Evolutionary conservation across 352 stramenopile genomes (phyloP), one percentile per base, ranked within the genome.

Genomic region (Thraustochytrium striatum): DNA sequence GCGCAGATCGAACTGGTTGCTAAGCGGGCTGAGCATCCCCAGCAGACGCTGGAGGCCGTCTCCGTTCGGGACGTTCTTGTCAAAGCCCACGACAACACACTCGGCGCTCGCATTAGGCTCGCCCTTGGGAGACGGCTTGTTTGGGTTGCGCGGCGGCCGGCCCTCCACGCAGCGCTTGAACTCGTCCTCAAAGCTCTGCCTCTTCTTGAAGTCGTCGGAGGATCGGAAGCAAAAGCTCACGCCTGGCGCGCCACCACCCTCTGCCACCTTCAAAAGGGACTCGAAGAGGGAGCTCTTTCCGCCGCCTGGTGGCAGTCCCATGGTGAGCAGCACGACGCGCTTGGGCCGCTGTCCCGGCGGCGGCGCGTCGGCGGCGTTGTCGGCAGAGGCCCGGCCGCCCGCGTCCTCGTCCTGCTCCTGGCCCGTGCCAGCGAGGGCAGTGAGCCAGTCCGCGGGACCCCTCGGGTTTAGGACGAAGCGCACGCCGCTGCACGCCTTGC

Each of bases 261-360:
- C 11, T 13, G 57, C 16, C 30, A 7, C 68, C 13, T 68, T 0
- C n/a, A 3, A 13, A 2, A 72, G 58, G 0, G 70, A 52, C 7
- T 80, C 53, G 61, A 80, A 80, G 32, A 72, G 36, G 3, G 70
- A 69, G 36, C 70, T 80, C 57, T 80, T 80, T 9, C 70, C 70
- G 1, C 70, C 70, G 25, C 70, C 70, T 2, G 70, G 70, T 0
- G 70, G 70, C 53, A 80, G 53, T 8, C 25, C 70, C 55, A 80
- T 19, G 16, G 58, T 70, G 58, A 57, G 79, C 5, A 80, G 47
- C 21, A 80, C 57, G 8, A 80, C n/a, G 5, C 65, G 65, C 41
- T 62, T 75, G 3, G 65, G 65, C 25, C 25, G 8, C 5, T 25
- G 21, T 13, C 3, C 13, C 9, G 7, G 33, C 0, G 58, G 0